Base-by-base conservation (phyloP, 2,329 filamentous ascomycete genomes). In the Dactylellina leptospora region DNA sequence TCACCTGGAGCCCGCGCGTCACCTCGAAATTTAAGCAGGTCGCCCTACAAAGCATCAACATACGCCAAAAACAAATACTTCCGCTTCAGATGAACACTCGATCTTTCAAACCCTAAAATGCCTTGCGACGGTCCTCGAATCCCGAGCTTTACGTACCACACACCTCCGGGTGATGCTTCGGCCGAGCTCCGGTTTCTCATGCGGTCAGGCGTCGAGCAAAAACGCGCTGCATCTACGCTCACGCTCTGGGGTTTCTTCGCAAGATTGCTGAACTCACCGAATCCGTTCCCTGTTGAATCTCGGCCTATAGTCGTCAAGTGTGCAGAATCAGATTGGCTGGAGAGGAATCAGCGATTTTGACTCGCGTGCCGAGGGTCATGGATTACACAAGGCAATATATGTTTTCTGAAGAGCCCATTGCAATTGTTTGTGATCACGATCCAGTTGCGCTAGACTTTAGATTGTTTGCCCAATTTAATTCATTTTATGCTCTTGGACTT, bases 101-200 rank as follows among this genome's bases (percentile, higher is more conserved):
- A 5, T 44, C 11, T 5, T 16, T 20, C 8, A 23, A 36, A 58
- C 16, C 11, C 6, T 18, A 33, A 13, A 13, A 63, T 68, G 62
- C 62, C 62, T 22, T 68, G 62, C 38, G 62, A 45, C 20, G 33
- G 45, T 6, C 62, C 62, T 3, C 13, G 36, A 30, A 51, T 68
- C 10, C 44, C 62, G 13, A 54, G 60, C 20, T 54, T 28, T 23
- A 68, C 54, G 5, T 68, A 68, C 28, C 62, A 68, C 20, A 68
- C 62, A 4, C 62, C 62, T 9, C 53, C 62, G 6, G 6, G 30
- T 5, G 36, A 47, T 27, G 54, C 54, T 10, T 45, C 48, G 8
- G 13, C 40, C 5, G 54, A 59, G 6, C 45, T 58, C 45, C 47
- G 13, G 27, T 60, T 59, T 16, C 45, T 68, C n/a, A 68, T 68